phyloP scores from a whole-genome alignment of 805 yeast genomes.

The Candida maesae region DNA sequence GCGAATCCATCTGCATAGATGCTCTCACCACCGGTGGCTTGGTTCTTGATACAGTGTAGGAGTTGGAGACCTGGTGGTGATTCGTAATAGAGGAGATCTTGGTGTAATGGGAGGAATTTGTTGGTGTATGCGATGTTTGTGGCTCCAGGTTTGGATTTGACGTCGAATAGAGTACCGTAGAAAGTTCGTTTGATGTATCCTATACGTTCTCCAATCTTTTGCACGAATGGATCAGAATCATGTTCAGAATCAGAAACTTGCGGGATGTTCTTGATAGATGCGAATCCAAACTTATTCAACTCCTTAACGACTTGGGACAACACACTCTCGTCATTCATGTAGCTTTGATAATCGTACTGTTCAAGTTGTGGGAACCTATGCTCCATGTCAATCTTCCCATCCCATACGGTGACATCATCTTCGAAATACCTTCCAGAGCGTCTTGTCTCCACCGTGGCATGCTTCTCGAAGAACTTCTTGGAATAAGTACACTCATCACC shows the following conservation, averaged over 20 bases:
- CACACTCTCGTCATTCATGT: constrained; percentile 11
- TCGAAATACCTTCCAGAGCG: constrained; percentile 33
- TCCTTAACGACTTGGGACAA: constrained; percentile 38
- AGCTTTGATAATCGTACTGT: constrained; percentile 10
- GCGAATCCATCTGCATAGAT: constrained; percentile 66
- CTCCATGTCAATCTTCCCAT: constrained; percentile 16
- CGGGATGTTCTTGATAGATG: constrained; percentile 53
- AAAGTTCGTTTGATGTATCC: constrained; percentile 71
- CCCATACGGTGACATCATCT: constrained; percentile 45
- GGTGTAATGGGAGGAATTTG: constrained; percentile 64
- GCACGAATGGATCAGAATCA: constrained; percentile 28
- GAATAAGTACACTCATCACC: constrained; percentile 43
- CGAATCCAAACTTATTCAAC: constrained; percentile 54
- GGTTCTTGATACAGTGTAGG: constrained; percentile 54
- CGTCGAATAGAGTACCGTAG: constrained; percentile 71
- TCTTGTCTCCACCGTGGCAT: constrained; percentile 33
- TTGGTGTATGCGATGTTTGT: constrained; percentile 69
- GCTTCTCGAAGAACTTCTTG: constrained; percentile 41
- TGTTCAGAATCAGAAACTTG: constrained; percentile 38
- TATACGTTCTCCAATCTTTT: constrained; percentile 46
- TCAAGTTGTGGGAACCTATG: constrained; percentile 17
- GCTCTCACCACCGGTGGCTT: constrained; percentile 62
- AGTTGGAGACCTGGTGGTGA: constrained; percentile 79
- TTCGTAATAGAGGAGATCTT: constrained; percentile 74
- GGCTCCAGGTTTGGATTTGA: constrained; percentile 48